Base-by-base conservation (phyloP, 805 yeast genomes). In the Cephaloascus fragrans region DNA sequence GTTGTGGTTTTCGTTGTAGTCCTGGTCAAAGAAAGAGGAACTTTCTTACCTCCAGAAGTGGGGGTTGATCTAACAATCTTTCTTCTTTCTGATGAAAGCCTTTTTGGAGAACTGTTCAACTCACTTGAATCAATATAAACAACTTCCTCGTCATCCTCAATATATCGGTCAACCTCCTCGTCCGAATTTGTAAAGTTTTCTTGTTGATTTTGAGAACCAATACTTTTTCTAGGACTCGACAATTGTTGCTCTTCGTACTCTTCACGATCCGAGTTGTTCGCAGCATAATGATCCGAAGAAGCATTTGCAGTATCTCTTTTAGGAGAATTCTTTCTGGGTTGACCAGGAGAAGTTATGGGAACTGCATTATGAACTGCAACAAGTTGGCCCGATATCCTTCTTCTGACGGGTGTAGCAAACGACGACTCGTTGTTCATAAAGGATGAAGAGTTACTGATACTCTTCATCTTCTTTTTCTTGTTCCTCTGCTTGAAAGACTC, bases 291-390 rank as follows among this genome's bases (percentile, higher is more conserved):
- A 23, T 23, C 28, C 6, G 28, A 23, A 12, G 28, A 23, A 6
- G 12, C 28, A 37, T 45, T 47, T n/a, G n/a, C n/a, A n/a, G n/a
- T n/a, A 6, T 53, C 49, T 19, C 45, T 54, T 4, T 65, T 57
- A 29, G 62, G 58, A 46, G 62, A 62, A 12, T 23, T 23, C 51
- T 90, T 90, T 53, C 97, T 75, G 32, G 98, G 98, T 60, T 93
- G 98, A 2, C 97, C 98, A 0, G 98, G 98, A 2, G 96, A 86
- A 37, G 86, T 86, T 47, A 75, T 73, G 4, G 97, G 98, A 16
- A 93, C 88, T 0, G 93, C 93, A 31, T 79, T 74, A 50, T 75
- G 83, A 26, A 76, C 73, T 48, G 80, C 77, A 28, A 83, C 75
- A 41, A 77, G 75, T 0, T 85, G 79, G 3, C 89, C 83, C 46